Base-by-base conservation (phyloP, 2,329 filamentous ascomycete genomes). In the Aotearoamyces nothofagi region DNA sequence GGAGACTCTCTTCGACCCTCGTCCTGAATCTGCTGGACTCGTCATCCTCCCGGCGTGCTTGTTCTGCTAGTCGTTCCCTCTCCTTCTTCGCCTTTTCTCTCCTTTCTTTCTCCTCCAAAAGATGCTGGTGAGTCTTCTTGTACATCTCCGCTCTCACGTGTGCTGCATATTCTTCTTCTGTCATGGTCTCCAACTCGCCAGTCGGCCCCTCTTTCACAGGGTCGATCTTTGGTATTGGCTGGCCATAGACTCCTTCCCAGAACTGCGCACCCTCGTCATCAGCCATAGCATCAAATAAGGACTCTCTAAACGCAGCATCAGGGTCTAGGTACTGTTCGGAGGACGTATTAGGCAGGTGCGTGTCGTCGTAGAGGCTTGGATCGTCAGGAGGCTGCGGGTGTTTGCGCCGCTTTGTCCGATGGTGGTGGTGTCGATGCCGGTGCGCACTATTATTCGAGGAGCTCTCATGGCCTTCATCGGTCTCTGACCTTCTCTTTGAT, bases 231-330 rank as follows among this genome's bases (percentile, higher is more conserved):
- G 94, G 84, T 27, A 96, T 78, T 0, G 90, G 87, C 50, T 96
- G 87, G 1, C 84, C 86, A 54, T 96, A 98, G n/a, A 98, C 81
- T 10, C 72, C 71, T 51, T 94, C 78, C 90, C 90, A 98, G 57
- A 90, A 98, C 5, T 74, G 69, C 2, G 90, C 90, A 26, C 87
- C 90, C 55, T 98, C 90, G 48, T 96, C 87, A 53, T 98, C 90
- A 20, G 84, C 87, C 54, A 98, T 77, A 17, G 90, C 90, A 52
- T 98, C 90, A 56, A 96, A 96, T 4, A 98, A 73, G 1, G 84
- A 93, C 52, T 92, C 82, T 16, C 82, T 76, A 51, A 98, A 98
- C 1, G 87, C 83, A 0, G 66, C 61, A 22, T 83, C 75, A 0
- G 81, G 65, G 40, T 78, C 69, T 10, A 80, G 58, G 1, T 42